These are phyloP conservation scores for Daldinia sp. DNA, from an alignment of 2,329 filamentous ascomycete genomes.

Conservation along the genomic window DNA sequence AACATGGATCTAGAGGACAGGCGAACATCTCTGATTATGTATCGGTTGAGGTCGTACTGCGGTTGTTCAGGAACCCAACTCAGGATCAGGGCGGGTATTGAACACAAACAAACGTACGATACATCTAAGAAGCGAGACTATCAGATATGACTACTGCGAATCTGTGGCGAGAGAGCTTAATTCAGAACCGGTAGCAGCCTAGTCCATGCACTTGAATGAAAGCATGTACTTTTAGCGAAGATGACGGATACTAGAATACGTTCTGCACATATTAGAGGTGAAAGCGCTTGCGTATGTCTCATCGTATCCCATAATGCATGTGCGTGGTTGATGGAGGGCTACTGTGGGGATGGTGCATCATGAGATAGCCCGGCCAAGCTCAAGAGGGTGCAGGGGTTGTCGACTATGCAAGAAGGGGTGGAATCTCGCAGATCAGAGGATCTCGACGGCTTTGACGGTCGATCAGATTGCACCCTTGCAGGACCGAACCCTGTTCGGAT, in stretches of 20 bases:
- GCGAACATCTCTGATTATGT: slow-evolving; percentile 19
- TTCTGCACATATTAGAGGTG: slow-evolving; percentile 39
- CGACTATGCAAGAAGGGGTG: slow-evolving; percentile 34
- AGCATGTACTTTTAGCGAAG: slow-evolving; percentile 13
- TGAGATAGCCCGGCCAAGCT: slow-evolving; percentile 40
- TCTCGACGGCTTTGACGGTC: slow-evolving; percentile 42
- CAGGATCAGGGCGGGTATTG: slow-evolving; percentile 26
- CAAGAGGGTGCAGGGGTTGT: slow-evolving; percentile 39
- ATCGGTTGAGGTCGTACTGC: slow-evolving; percentile 15
- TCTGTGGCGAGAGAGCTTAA: slow-evolving; percentile 30
- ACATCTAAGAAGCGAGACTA: slow-evolving; percentile 33
- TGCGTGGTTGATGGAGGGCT: slow-evolving; percentile 44
- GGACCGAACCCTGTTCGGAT: slow-evolving; percentile 41
- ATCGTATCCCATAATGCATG: slow-evolving; percentile 43
- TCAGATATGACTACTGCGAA: slow-evolving; percentile 37
- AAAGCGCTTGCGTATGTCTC: slow-evolving; percentile 45
- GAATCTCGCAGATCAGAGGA: slow-evolving; percentile 46
- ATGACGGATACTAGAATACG: slow-evolving; percentile 36
- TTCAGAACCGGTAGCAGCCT: not conserved
- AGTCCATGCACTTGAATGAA: not conserved
- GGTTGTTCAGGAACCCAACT: slow-evolving; percentile 19
- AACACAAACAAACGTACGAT: slow-evolving; percentile 26
- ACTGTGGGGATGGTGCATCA: slow-evolving; percentile 43
- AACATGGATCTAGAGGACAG: slow-evolving; percentile 27
- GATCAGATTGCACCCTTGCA: slow-evolving; percentile 45